Conservation (phyloP, 1,284 basidiomycete genomes). For the Pterulicium gracile region DNA sequence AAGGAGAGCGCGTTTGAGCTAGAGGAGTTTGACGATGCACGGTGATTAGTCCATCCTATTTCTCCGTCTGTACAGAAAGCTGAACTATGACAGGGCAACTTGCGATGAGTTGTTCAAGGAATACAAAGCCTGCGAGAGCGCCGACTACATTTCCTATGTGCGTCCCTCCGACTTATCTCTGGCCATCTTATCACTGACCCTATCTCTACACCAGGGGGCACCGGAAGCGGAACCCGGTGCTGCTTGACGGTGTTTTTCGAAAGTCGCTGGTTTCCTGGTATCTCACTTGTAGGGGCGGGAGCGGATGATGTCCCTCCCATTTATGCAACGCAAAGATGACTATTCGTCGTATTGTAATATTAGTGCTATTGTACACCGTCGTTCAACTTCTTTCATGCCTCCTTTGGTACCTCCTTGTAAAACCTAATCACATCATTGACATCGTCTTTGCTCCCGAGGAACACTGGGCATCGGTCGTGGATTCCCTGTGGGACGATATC, state of each 20-base stretch:
- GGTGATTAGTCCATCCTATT: constrained; percentile 32
- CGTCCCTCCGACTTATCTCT: too few species aligned
- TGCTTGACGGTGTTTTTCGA: too few species aligned
- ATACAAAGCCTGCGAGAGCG: constrained; percentile 87
- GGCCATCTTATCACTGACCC: too few species aligned
- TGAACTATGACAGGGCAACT: constrained; percentile 45
- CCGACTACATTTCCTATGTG: constrained; percentile 83
- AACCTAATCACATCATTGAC: constrained; percentile 84
- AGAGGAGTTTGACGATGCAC: constrained; percentile 91
- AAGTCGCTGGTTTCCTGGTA: too few species aligned
- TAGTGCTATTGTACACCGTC: too few species aligned
- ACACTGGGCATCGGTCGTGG: constrained; percentile 90
- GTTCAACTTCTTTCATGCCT: too few species aligned
- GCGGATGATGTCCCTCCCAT: too few species aligned
- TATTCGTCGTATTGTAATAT: too few species aligned
- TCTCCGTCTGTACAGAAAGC: constrained; percentile 2
- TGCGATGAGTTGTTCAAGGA: constrained; percentile 83
- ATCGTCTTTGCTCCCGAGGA: constrained; percentile 92
- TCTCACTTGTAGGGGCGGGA: too few species aligned
- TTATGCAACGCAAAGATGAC: constrained; percentile 3
- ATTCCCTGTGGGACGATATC: constrained; percentile 87
- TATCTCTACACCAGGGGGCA: too few species aligned
- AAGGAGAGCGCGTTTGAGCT: constrained; percentile 91
- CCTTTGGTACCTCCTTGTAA: constrained; percentile 32
- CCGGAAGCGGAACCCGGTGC: too few species aligned